Evolutionary conservation across 345 rosid species (phyloP).

Genomic region (Raphanus raphanistrum): DNA sequence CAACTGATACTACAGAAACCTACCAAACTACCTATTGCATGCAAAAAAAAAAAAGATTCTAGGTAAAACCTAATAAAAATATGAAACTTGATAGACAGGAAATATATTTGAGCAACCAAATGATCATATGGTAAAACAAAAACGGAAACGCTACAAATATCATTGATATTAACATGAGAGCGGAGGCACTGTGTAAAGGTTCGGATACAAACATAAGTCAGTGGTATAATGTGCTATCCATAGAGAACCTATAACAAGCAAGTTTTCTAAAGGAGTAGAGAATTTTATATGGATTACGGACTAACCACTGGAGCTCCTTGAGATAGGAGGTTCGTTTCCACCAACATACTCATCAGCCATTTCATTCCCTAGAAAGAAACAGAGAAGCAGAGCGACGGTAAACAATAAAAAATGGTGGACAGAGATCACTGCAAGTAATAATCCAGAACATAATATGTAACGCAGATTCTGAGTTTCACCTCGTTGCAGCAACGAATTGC

Average conservation of each 20-base stretch:
- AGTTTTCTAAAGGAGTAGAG: conserved; percentile 2
- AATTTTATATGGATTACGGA: not conserved
- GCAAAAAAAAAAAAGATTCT: not conserved
- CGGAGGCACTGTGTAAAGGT: too few relatives aligned
- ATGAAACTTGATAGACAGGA: conserved; percentile 6
- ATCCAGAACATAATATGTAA: conserved; percentile 12
- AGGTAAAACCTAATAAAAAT: conserved; percentile 2
- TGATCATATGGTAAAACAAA: not conserved
- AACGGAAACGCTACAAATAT: not conserved
- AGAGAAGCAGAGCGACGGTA: not conserved
- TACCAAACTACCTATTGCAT: not conserved
- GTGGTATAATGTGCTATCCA: conserved; percentile 7
- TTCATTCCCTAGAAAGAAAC: conserved; percentile 57
- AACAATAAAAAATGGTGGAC: not conserved
- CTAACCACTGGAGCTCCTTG: conserved; percentile 61
- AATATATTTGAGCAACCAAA: not conserved
- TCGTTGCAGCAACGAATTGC: conserved; percentile 75
- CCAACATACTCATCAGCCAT: conserved; percentile 80
- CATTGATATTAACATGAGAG: not conserved
- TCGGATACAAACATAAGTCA: not conserved
- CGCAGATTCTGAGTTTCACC: conserved; percentile 55
- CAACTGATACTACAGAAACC: conserved; percentile 1
- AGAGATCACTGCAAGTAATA: conserved; percentile 4
- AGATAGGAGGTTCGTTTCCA: conserved; percentile 77
- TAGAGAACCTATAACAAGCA: conserved; percentile 3